Base-by-base conservation (phyloP, 768 basidiomycete genomes). In the Amanita subjunquillea region DNA sequence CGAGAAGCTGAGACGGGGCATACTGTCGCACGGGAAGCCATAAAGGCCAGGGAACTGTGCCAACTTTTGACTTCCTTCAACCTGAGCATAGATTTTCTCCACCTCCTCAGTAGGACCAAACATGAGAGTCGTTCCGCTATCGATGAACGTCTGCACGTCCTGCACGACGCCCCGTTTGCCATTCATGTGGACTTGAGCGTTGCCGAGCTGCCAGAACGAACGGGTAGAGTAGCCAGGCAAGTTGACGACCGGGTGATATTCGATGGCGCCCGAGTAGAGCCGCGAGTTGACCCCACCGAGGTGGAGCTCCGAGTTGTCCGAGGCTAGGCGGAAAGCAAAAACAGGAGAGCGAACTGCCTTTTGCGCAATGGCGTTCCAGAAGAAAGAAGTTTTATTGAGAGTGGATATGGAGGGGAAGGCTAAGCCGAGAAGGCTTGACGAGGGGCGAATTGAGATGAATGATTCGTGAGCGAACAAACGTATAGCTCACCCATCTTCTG, bases 121-220 rank as follows among this genome's bases (percentile, higher is more conserved):
- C 52, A 72, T 58, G 48, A 73, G 59, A 6, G 69, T 70, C 37
- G 70, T 72, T 36, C 75, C 76, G 53, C 67, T 73, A 57, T 76
- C 75, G 9, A 76, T 62, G 46, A 67, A 61, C 8, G 64, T 63
- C n/a, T 55, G 48, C 46, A 60, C 47, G 22, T 50, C 55, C 8
- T 38, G 54, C 34, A 57, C 55, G 3, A 57, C 62, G 5, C 7
- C 29, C 6, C 57, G 49, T 17, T 34, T 2, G 12, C 47, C 32
- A 13, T 48, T 48, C 7, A 48, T 22, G 6, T n/a, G 9, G 47
- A 48, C 34, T 17, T 13, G 22, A 3, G 32, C 34, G 34, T 36
- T 36, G 34, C 32, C 47, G 32, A 48, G 12, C 20, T 32, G 29
- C 47, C 47, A 48, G n/a, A 32, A 48, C 20, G 34, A 4, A 48